Evolutionary conservation across 176 grass and related monocot species (phyloP).

Genomic region (Oryza nivara): DNA sequence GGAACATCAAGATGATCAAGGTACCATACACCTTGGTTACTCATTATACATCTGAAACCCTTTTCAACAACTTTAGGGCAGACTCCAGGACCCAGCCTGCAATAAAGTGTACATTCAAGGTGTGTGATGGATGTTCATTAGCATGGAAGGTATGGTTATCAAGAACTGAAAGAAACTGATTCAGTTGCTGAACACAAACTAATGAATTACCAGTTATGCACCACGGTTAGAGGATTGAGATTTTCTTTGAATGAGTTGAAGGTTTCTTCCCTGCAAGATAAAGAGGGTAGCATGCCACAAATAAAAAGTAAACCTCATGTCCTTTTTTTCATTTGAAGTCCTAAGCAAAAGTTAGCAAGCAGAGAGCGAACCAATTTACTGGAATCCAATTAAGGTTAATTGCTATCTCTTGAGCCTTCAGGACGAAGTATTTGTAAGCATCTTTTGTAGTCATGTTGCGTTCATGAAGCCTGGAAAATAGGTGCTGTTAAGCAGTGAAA

Average conservation of each 20-base stretch:
- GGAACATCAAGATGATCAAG: slow-evolving; percentile 94
- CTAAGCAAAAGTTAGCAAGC: slow-evolving; percentile 13
- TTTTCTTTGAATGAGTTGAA: slow-evolving; percentile 88
- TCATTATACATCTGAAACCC: slow-evolving; percentile 96
- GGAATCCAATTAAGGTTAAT: slow-evolving; percentile 78
- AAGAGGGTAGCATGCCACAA: slow-evolving; percentile 1
- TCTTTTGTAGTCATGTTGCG: slow-evolving; percentile 85
- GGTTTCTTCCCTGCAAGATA: slow-evolving; percentile 87
- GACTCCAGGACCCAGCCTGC: slow-evolving; percentile 88
- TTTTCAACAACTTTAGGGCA: slow-evolving; percentile 85
- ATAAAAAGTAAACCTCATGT: slow-evolving; percentile 4
- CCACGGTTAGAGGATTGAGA: slow-evolving; percentile 82
- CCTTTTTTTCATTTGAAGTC: neutral
- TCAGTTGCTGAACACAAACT: slow-evolving; percentile 4
- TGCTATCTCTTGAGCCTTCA: slow-evolving; percentile 86
- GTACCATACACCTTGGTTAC: slow-evolving; percentile 96
- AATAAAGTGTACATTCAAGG: slow-evolving; percentile 6
- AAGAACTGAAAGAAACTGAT: neutral
- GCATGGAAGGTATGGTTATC: neutral
- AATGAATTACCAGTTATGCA: slow-evolving; percentile 83
- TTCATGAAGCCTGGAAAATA: slow-evolving; percentile 69
- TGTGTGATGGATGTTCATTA: neutral
- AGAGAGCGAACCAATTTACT: slow-evolving; percentile 74
- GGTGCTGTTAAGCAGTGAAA: neutral
- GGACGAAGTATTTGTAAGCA: slow-evolving; percentile 94